Evolutionary conservation across 352 stramenopile species (phyloP), one percentile per base, ranked within the genome.

Genomic region (Globisporangium spiculum): DNA sequence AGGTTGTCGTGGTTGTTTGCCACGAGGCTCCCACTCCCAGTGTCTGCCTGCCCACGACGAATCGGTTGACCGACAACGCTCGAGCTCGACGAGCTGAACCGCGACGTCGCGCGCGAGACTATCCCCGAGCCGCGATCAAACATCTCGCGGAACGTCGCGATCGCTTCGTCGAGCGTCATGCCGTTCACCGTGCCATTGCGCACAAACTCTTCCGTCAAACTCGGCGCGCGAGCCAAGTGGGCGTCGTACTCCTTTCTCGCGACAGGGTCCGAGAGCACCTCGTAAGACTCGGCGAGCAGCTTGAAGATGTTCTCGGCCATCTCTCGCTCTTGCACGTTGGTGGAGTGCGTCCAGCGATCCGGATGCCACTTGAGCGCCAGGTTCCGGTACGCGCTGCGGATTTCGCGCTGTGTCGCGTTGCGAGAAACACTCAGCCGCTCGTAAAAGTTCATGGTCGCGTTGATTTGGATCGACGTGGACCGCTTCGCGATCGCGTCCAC

Each of bases 311-410:
- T 74, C 52, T 94, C 87, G 8, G 86, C 87, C 24, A 84, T 86
- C 16, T 88, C 74, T 57, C 86, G 76, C 63, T 95, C 87, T 30
- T 85, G 70, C 4, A 83, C 67, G n/a, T 79, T 82, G 6, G 63
- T 20, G 2, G 41, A 24, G 14, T 55, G 64, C 8, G 88, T 71
- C 85, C 84, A 95, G 4, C 87, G 86, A 70, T 96, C 89, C 4
- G 89, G 87, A 65, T 96, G 89, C 89, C 89, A 96, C 63, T 93
- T 93, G n/a, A 96, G 68, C 18, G 89, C 89, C 12, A 94, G 60
- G 4, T 72, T 69, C 34, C 89, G 91, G 74, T 96, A 96, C 0
- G 87, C 87, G 41, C 66, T 86, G 32, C 86, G 83, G 68, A 96
- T 88, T 64, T 93, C 77, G 14, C 75, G 73, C 9, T 77, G 70